Conservation (phyloP, 352 stramenopile genomes). For the Blastocystis hominis region DNA sequence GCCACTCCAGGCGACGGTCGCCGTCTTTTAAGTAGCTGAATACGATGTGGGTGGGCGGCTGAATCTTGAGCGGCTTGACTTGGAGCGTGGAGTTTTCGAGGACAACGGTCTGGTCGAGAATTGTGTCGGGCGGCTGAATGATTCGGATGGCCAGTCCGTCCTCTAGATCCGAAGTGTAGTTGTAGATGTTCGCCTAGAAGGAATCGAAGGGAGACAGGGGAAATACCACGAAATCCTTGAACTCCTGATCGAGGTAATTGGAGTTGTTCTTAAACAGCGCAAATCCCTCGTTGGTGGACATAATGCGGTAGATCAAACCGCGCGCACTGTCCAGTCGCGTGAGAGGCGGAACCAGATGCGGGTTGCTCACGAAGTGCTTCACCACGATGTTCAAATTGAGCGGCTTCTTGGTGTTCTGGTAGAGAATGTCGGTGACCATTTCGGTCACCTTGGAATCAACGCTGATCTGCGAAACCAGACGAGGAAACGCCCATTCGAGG, state of each 20-base stretch:
- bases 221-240: constrained; percentile 46
- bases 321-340: constrained; percentile 1
- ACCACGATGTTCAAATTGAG: neutral
- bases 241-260: constrained; percentile 25
- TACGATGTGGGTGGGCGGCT: constrained; percentile 18
- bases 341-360: neutral
- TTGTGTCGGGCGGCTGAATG: neutral
- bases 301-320: constrained; percentile 23
- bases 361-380: neutral
- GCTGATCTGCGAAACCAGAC: neutral
- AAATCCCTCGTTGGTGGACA: neutral
- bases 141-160: neutral
- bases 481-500: constrained; percentile 2
- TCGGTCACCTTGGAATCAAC: neutral
- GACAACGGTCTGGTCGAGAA: neutral
- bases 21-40: constrained; percentile 19
- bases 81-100: constrained; percentile 4
- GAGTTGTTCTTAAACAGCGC: neutral
- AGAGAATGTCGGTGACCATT: neutral
- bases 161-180: constrained; percentile 3
- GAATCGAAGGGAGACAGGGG: neutral
- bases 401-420: constrained; percentile 26
- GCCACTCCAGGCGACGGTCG: neutral
- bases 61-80: neutral
- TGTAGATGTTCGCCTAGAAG: constrained; percentile 4